Evolutionary conservation across 1,284 basidiomycete genomes (phyloP).

Genomic region (Rhodotorula sp.): DNA sequence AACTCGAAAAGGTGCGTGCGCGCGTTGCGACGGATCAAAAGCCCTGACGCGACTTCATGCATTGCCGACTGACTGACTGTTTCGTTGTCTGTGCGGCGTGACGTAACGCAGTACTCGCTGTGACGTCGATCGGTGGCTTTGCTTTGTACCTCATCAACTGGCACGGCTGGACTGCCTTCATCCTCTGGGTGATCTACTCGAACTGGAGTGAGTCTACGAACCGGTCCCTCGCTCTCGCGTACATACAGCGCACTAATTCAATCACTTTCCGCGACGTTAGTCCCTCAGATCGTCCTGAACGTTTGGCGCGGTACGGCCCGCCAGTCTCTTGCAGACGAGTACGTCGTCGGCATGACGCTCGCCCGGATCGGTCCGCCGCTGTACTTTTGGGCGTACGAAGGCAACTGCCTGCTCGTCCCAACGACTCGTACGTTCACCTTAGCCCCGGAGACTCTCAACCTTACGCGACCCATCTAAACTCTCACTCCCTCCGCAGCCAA

Average conservation of each 20-base stretch:
- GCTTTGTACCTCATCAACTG: constrained; percentile 29
- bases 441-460: background rate
- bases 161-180: constrained; percentile 40
- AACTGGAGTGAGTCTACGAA: constrained; percentile 42
- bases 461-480: too few species aligned
- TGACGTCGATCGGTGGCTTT: background rate
- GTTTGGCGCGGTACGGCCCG: constrained; percentile 42
- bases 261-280: constrained; percentile 11
- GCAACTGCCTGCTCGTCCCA: constrained; percentile 46
- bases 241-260: background rate
- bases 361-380: constrained; percentile 46
- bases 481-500: too few species aligned
- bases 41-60: too few species aligned
- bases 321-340: constrained; percentile 41
- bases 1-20: constrained; percentile 2
- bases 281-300: constrained; percentile 48
- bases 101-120: background rate
- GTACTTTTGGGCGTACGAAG: constrained; percentile 46
- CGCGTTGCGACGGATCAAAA: too few species aligned
- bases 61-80: too few species aligned
- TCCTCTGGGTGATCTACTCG: constrained; percentile 40
- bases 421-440: constrained; percentile 37
- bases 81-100: background rate
- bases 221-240: too few species aligned
- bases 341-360: constrained; percentile 46